Conservation (phyloP, 352 stramenopile genomes). For the Pythium chondricola region DNA sequence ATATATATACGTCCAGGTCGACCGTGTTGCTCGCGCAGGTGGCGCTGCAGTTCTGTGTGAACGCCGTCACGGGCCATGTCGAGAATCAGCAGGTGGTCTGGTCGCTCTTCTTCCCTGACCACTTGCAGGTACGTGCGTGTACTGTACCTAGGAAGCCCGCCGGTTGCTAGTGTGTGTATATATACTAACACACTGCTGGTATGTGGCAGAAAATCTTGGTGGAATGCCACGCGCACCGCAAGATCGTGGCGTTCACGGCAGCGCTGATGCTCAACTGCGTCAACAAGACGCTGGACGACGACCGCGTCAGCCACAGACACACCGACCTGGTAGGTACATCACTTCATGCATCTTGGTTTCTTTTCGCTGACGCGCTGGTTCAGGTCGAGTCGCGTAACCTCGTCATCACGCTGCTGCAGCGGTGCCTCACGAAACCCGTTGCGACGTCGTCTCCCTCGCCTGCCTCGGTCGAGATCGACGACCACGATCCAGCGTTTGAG, state of each 20-base stretch:
- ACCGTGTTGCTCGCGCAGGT: slow-evolving; percentile 57
- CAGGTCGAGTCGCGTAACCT: slow-evolving; percentile 66
- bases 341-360: too few species aligned
- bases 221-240: slow-evolving; percentile 72
- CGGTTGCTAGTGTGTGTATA: background rate
- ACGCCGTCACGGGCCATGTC: slow-evolving; percentile 39
- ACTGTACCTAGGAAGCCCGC: background rate
- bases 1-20: slow-evolving; percentile 13
- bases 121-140: slow-evolving; percentile 46
- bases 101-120: slow-evolving; percentile 58
- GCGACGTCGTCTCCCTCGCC: background rate
- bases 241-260: slow-evolving; percentile 60
- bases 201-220: slow-evolving; percentile 66
- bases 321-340: slow-evolving; percentile 45
- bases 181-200: background rate
- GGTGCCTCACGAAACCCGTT: slow-evolving; percentile 44
- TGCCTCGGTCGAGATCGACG: slow-evolving; percentile 12
- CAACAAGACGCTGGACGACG: slow-evolving; percentile 27
- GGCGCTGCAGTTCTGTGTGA: slow-evolving; percentile 70
- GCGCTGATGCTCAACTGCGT: slow-evolving; percentile 68
- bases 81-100: slow-evolving; percentile 47
- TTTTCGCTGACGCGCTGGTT: too few species aligned
- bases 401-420: slow-evolving; percentile 69
- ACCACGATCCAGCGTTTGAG: slow-evolving; percentile 65
- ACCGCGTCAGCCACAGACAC: slow-evolving; percentile 21